Evolutionary conservation across 2,329 filamentous ascomycete species (phyloP), one percentile per base, ranked within the genome.

Genomic region (Hortaea sp.): DNA sequence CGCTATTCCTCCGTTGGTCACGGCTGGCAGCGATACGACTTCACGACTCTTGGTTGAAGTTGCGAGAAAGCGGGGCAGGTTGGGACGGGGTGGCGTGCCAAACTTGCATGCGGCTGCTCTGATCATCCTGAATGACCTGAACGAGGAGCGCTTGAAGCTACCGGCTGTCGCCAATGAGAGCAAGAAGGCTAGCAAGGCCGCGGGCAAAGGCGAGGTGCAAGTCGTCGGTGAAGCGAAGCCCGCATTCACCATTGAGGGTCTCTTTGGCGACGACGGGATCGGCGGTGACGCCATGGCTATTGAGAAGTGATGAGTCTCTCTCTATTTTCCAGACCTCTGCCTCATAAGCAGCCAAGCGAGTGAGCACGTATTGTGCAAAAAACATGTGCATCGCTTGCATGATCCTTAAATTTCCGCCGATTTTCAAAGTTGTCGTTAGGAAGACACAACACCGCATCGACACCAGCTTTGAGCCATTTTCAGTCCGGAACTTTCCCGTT

Each of bases 1-100:
- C 69, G 81, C 85, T 61, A 77, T 97, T 34, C 84, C 88, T 6
- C 79, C 90, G 1, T 75, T 97, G 12, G 77, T 94, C 60, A 66
- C 66, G 35, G 59, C 74, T 7, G 76, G 81, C 53, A 84, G 84
- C 46, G 88, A 95, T 63, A 69, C 79, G 47, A 92, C 87, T 5
- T 94, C 82, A 11, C 88, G 95, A 65, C 97, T 97, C 70, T 70
- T 98, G 32, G 81, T 97, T 45, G 90, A 98, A 65, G 90, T 98
- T 9, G 92, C 92, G 5, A 79, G 92, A 59, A 95, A 95, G 73
- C 79, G 92, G 50, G 92, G 92, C 44, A 76, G 92, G 47, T 74
- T 98, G 11, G 88, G 90, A 43, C 84, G 85, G 56, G 89, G 90
- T 13, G 92, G 92, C 51, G 77, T 97, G 11, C 92, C 92, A 39